phyloP scores from a whole-genome alignment of 73 alveolate genomes.

The Paramecium primaurelia region DNA sequence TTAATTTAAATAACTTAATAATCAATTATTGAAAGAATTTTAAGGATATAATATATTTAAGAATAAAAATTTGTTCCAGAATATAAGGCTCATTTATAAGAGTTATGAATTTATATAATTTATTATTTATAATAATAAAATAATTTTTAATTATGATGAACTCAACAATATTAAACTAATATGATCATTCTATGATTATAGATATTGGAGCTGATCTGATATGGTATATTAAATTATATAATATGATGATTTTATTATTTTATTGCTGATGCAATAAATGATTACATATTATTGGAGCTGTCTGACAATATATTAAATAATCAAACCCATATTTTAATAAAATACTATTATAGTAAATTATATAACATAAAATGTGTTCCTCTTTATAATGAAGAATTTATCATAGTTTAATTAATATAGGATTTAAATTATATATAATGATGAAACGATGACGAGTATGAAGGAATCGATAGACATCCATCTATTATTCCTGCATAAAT shows the following conservation, averaged over 20 bases:
- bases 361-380: neutral
- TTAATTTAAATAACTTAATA: neutral
- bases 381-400: neutral
- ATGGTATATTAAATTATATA: neutral
- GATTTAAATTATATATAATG: neutral
- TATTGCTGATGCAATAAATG: neutral
- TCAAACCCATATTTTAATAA: neutral
- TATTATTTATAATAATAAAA: neutral
- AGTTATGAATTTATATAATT: neutral
- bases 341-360: neutral
- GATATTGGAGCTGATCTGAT: neutral
- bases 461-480: constrained; percentile 4
- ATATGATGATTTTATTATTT: neutral
- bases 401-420: neutral
- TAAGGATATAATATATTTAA: neutral
- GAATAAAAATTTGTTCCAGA: neutral
- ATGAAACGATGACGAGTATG: constrained; percentile 43
- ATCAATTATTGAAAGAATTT: neutral
- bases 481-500: neutral
- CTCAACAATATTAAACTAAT: neutral
- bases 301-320: neutral
- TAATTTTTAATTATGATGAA: neutral
- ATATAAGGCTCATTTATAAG: no score
- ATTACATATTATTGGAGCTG: neutral
- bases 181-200: neutral